Conservation (phyloP, 345 rosid species). For the Brassica rapa region DNA sequence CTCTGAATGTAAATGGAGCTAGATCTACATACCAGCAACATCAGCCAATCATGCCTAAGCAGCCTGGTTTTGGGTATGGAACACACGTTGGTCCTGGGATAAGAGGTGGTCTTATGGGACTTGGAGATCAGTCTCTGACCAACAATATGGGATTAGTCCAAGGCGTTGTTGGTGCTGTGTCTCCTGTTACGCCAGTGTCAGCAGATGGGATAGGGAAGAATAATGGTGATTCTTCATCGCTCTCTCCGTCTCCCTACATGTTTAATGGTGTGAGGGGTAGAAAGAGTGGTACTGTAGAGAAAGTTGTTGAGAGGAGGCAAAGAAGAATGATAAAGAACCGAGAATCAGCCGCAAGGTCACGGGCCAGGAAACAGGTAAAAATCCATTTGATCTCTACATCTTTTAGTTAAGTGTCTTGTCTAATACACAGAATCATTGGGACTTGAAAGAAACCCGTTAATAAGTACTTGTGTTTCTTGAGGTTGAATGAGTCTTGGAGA, state of each 20-base stretch:
- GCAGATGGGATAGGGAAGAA: constrained; percentile 77
- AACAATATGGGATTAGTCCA: constrained; percentile 49
- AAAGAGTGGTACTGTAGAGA: constrained; percentile 74
- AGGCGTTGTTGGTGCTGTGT: constrained; percentile 50
- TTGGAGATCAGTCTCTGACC: constrained; percentile 57
- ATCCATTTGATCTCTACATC: neutral
- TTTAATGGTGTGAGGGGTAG: constrained; percentile 79
- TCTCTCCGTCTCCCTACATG: constrained; percentile 75
- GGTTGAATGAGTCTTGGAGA: constrained; percentile 7
- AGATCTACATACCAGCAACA: constrained; percentile 49
- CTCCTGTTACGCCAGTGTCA: constrained; percentile 76
- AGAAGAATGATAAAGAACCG: constrained; percentile 98
- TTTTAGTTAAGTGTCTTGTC: constrained; percentile 7
- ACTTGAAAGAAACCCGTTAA: constrained; percentile 28
- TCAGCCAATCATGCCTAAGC: constrained; percentile 68
- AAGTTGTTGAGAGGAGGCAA: constrained; percentile 97
- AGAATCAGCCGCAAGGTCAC: constrained; percentile 96
- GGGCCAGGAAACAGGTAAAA: constrained; percentile 97
- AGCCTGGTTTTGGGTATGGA: constrained; percentile 52
- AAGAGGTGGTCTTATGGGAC: constrained; percentile 59
- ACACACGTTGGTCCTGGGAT: constrained; percentile 60
- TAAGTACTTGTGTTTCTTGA: constrained; percentile 16
- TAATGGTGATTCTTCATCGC: constrained; percentile 79
- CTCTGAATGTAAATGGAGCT: constrained; percentile 63
- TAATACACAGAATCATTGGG: neutral